A percentile compares a stretch with the other conserved stretches of the same genome.
These are phyloP conservation scores for Gymnopilus dilepis DNA, from an alignment of 768 basidiomycete genomes.

Conservation along the genomic window DNA sequence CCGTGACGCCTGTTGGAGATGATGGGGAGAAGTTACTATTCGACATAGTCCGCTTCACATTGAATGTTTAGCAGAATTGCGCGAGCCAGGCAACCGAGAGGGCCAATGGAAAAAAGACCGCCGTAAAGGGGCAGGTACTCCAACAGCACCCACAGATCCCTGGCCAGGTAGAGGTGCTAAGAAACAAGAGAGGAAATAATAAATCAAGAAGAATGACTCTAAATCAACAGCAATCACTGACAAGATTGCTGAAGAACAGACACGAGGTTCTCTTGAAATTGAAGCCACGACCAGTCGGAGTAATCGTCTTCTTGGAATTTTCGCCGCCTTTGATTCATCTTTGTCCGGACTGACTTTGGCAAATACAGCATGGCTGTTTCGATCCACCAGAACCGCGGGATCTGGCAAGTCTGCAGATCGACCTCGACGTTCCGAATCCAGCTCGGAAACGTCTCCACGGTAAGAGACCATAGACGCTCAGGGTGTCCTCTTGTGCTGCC, in stretches of 20 bases:
- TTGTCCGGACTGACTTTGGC: neutral
- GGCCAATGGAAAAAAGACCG: too few relatives aligned
- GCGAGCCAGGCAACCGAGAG: too few relatives aligned
- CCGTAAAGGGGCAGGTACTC: too few relatives aligned
- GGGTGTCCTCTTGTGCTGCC: neutral
- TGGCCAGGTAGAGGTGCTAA: too few relatives aligned
- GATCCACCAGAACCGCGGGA: conserved; percentile 3
- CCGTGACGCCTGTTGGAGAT: too few relatives aligned
- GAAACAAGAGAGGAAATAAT: too few relatives aligned
- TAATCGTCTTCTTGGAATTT: neutral
- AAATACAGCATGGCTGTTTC: neutral
- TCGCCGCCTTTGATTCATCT: neutral
- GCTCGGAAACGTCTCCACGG: neutral
- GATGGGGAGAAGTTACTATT: too few relatives aligned
- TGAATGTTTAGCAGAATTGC: too few relatives aligned
- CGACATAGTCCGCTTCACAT: too few relatives aligned
- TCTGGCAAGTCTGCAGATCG: neutral
- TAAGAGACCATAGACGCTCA: neutral
- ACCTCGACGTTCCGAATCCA: conserved; percentile 1
- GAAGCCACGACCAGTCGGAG: neutral
- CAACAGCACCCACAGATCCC: too few relatives aligned
- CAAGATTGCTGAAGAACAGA: neutral
- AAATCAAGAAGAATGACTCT: too few relatives aligned
- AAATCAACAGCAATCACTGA: neutral
- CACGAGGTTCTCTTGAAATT: neutral